A percentile compares a stretch with the other conserved stretches of the same genome.
Conservation (phyloP, 176 grass and related monocot genomes). For the Poa annua region DNA sequence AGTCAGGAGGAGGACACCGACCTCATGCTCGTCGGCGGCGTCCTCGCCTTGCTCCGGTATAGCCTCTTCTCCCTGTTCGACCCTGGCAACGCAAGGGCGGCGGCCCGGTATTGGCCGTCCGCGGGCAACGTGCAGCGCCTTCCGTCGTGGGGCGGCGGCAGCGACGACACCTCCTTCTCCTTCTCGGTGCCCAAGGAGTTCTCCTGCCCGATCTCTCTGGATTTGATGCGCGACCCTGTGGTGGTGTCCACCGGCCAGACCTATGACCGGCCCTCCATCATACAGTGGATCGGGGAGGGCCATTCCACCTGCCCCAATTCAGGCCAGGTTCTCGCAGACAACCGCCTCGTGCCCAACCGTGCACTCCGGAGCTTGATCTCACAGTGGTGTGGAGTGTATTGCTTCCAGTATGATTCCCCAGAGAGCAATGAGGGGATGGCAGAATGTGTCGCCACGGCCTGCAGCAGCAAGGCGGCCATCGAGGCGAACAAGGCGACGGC, state of each 20-base stretch:
- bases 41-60: constrained; percentile 75
- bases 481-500: constrained; percentile 72
- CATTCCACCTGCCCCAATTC: constrained; percentile 94
- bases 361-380: constrained; percentile 84
- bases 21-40: constrained; percentile 61
- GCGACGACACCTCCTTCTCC: constrained; percentile 74
- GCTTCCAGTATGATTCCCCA: constrained; percentile 70
- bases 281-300: constrained; percentile 93
- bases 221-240: constrained; percentile 85
- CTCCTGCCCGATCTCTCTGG: constrained; percentile 90
- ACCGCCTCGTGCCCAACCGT: constrained; percentile 59
- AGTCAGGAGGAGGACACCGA: constrained; percentile 81
- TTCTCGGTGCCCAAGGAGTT: constrained; percentile 91
- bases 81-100: constrained; percentile 34
- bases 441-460: constrained; percentile 59
- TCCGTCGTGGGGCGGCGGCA: constrained; percentile 55
- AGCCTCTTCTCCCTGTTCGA: constrained; percentile 79
- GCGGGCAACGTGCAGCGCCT: constrained; percentile 49
- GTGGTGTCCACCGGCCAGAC: constrained; percentile 91
- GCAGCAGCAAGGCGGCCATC: constrained; percentile 69
- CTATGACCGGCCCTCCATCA: constrained; percentile 84
- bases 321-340: constrained; percentile 61
- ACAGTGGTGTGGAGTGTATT: constrained; percentile 72
- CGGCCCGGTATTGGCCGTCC: constrained; percentile 35
- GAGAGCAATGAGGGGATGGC: constrained; percentile 65